Evolutionary conservation across 2,329 filamentous ascomycete genomes (phyloP).

Genomic region (Neopestalotiopsis sp.): DNA sequence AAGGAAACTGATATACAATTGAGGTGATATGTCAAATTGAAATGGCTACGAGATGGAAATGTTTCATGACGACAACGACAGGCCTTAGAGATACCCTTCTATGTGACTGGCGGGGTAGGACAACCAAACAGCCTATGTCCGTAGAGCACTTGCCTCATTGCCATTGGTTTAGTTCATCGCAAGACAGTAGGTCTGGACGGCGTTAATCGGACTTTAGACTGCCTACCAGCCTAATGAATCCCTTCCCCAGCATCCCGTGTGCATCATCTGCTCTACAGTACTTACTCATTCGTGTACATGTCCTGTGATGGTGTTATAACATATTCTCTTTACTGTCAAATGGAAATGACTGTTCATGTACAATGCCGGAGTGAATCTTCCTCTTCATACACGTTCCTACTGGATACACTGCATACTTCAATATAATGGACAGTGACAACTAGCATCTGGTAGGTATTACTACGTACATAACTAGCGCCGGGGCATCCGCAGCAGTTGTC

Average conservation of each 20-base stretch:
- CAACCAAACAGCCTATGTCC: no score
- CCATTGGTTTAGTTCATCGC: not conserved
- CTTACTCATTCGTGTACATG: not conserved
- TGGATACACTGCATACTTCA: not conserved
- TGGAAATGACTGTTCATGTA: not conserved
- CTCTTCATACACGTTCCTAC: not conserved
- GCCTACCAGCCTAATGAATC: not conserved
- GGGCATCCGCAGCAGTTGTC: not conserved
- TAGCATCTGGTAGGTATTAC: not conserved
- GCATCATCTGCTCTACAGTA: not conserved
- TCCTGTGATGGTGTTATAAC: not conserved
- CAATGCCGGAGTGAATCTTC: not conserved
- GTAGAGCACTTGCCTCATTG: not conserved
- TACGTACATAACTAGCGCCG: not conserved
- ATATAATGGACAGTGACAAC: not conserved
- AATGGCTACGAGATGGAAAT: not conserved
- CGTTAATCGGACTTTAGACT: slow-evolving; percentile 15
- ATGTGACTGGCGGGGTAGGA: slow-evolving; percentile 15
- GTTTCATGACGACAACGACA: slow-evolving; percentile 15
- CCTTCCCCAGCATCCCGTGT: no score
- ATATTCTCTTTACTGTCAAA: not conserved
- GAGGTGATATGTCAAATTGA: not conserved
- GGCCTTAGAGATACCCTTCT: not conserved
- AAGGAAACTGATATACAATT: not conserved
- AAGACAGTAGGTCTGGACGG: not conserved